phyloP scores from a whole-genome alignment of 176 grass and related monocot genomes.

The Tillandsia leiboldiana region DNA sequence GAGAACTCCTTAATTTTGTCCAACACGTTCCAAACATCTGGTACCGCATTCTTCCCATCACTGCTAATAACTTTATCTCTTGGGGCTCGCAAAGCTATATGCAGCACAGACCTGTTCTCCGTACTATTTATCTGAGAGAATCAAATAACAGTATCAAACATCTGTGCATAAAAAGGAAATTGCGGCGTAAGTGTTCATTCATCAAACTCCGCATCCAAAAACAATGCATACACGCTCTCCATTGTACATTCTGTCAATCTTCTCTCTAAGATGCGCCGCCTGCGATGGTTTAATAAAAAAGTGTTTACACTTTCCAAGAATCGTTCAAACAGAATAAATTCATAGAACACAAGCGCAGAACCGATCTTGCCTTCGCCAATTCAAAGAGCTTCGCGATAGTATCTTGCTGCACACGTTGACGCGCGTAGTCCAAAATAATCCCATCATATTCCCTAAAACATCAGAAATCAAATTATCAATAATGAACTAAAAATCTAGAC shows the following conservation, averaged over 20 bases:
- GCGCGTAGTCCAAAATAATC: conserved; percentile 62
- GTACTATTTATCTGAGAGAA: conserved; percentile 81
- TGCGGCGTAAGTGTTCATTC: neutral
- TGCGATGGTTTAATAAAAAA: conserved; percentile 17
- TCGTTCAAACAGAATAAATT: neutral
- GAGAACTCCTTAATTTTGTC: conserved; percentile 98
- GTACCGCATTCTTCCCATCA: conserved; percentile 65
- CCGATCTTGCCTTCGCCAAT: conserved; percentile 45
- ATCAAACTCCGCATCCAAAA: neutral
- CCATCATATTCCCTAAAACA: conserved; percentile 54
- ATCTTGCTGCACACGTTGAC: conserved; percentile 45
- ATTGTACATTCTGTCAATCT: conserved; percentile 78
- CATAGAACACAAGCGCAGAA: neutral
- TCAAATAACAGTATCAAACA: conserved; percentile 11
- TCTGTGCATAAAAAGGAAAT: conserved; percentile 7
- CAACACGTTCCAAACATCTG: conserved; percentile 78
- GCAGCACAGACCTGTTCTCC: conserved; percentile 85
- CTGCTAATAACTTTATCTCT: conserved; percentile 64
- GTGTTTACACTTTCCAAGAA: neutral
- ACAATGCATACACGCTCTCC: conserved; percentile 43
- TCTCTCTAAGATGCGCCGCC: conserved; percentile 75
- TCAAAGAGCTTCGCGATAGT: conserved; percentile 82
- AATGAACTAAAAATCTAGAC: neutral
- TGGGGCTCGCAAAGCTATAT: conserved; percentile 69
- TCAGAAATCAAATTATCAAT: neutral